Base-by-base conservation (phyloP, 2,329 filamentous ascomycete genomes). In the Dactylellina parvicollis region DNA sequence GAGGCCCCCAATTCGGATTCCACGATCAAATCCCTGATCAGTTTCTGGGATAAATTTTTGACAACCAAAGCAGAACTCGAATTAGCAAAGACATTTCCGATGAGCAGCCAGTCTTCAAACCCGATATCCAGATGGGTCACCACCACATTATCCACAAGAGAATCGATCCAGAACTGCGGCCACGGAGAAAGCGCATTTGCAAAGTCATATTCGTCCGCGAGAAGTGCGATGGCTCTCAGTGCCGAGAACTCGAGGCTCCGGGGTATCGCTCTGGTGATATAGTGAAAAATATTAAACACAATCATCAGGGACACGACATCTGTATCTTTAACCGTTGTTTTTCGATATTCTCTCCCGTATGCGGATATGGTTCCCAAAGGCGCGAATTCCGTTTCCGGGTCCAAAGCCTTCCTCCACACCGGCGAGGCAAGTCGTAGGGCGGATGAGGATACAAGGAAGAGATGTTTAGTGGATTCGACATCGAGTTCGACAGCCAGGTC, bases 281-380 rank as follows among this genome's bases (percentile, higher is more conserved):
- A 55, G 20, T 66, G 61, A 18, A 66, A 55, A 16, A 66, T 66
- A 42, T 57, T 14, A 7, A 66, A 66, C 1, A 66, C 14, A 14
- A 32, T 57, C 1, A 14, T 22, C 22, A 66, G 40, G 14, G 40
- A 24, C 8, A 1, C 14, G 12, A 12, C 9, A 10, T 32, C 20
- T 14, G 54, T 57, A 10, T 24, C 50, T 14, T 49, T 16, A 1
- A 66, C n/a, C n/a, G 28, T 50, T 5, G 61, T 66, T 32, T 57
- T 56, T 1, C 14, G 50, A 32, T 66, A 66, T 24, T 66, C 38
- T 9, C 8, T 42, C 8, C 61, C 28, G 40, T 49, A 8, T 0
- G 42, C 50, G 5, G 50, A 34, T 28, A 34, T 42, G n/a, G 14
- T 57, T 4, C 28, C 20, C 12, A 57, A 14, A 10, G 61, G 61